These are phyloP conservation scores for Artemisia argyi DNA, from an alignment of 129 eudicot genomes.

Conservation along the genomic window DNA sequence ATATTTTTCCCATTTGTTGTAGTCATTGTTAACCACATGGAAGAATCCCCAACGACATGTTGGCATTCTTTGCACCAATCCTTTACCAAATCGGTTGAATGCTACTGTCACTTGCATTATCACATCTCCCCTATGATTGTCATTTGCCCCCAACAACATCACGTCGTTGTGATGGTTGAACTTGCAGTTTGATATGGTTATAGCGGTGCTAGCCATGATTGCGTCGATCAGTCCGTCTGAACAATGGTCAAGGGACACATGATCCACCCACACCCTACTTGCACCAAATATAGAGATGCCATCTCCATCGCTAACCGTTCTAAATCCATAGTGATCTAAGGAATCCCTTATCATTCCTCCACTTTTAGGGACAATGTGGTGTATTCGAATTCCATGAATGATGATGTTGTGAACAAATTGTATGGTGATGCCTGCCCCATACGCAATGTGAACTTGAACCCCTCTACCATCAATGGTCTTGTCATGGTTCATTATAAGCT, in stretches of 20 bases:
- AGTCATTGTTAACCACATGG: slow-evolving; percentile 89
- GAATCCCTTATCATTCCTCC: slow-evolving; percentile 76
- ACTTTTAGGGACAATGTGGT: slow-evolving; percentile 42
- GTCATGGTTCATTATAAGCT: slow-evolving; percentile 56
- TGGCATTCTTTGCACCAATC: slow-evolving; percentile 80
- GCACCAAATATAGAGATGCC: slow-evolving; percentile 64
- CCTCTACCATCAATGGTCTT: slow-evolving; percentile 86
- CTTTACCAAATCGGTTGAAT: slow-evolving; percentile 75
- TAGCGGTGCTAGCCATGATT: slow-evolving; percentile 62
- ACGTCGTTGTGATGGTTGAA: slow-evolving; percentile 69
- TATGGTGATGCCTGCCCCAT: slow-evolving; percentile 70
- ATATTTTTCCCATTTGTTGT: slow-evolving; percentile 76
- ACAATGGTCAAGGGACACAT: slow-evolving; percentile 47
- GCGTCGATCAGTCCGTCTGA: slow-evolving; percentile 76
- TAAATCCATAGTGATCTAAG: slow-evolving; percentile 43
- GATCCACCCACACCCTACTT: slow-evolving; percentile 67
- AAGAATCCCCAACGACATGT: slow-evolving; percentile 69
- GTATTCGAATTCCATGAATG: slow-evolving; percentile 59
- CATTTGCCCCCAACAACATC: slow-evolving; percentile 71
- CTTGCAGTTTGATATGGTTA: slow-evolving; percentile 78
- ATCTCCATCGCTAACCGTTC: slow-evolving; percentile 86
- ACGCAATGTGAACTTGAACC: slow-evolving; percentile 52
- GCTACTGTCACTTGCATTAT: slow-evolving; percentile 85
- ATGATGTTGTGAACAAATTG: slow-evolving; percentile 67
- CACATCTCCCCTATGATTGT: slow-evolving; percentile 40